Evolutionary conservation across 306 rosid genomes (phyloP).

Genomic region (Sechiopsis laciniata): DNA sequence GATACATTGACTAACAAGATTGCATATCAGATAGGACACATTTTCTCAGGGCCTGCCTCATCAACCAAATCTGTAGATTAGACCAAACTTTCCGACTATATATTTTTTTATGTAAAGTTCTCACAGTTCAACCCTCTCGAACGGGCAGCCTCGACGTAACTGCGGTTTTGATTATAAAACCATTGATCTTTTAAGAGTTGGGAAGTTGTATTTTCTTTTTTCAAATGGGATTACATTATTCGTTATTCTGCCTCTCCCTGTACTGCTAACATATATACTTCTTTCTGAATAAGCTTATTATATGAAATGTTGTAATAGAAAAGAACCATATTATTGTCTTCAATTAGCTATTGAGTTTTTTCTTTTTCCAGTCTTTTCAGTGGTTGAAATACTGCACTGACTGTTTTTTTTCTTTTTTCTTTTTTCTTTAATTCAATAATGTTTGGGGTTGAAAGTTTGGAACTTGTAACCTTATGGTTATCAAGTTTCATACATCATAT

Average conservation of each 20-base stretch:
- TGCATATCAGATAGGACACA: constrained; percentile 43
- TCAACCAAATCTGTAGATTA: constrained; percentile 52
- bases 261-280: neutral
- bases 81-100: constrained; percentile 22
- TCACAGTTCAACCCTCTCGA: constrained; percentile 5
- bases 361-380: neutral
- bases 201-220: neutral
- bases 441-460: too few relatives aligned
- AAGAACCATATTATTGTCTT: neutral
- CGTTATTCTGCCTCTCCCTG: constrained; percentile 2
- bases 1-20: constrained; percentile 32
- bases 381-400: neutral
- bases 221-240: constrained; percentile 7
- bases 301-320: neutral
- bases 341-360: neutral
- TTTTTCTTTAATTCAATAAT: too few relatives aligned
- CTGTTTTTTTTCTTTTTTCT: too few relatives aligned
- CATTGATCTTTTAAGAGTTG: constrained; percentile 11
- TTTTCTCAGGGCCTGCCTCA: constrained; percentile 44
- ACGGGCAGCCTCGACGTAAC: neutral
- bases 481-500: too few relatives aligned
- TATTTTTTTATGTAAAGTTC: constrained; percentile 24
- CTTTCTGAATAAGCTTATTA: neutral
- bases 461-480: too few relatives aligned
- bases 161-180: constrained; percentile 3